Base-by-base conservation (phyloP, 2,329 filamentous ascomycete species). In the Exutisphaerella laricina region DNA sequence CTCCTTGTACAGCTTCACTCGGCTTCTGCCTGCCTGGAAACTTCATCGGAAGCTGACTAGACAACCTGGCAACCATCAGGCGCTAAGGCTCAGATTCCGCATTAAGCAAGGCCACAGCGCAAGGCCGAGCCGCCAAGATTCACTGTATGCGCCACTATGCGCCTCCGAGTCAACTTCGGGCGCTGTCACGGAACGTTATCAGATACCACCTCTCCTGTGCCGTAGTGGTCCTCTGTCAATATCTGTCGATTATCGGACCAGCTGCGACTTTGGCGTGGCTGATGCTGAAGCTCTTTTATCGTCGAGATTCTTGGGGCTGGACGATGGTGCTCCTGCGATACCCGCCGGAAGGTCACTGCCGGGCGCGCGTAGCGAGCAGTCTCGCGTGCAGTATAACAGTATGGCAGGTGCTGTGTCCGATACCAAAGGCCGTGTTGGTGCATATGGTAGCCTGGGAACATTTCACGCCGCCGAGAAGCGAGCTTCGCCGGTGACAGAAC, bases 201-300 rank as follows among this genome's bases (percentile, higher is more conserved):
- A 79, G 50, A 90, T 97, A 67, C 85, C 85, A 13, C 80, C 88
- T 40, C 81, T 92, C 13, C 86, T 94, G 45, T 87, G 90, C 21
- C 88, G 89, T 8, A 84, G 88, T 20, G 92, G 92, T 18, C 81
- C 85, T 4, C 79, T 98, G 56, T 84, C 81, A 43, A 82, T 90
- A 39, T 79, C 83, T 26, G 86, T 95, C 21, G 80, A 82, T 8
- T 95, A 94, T 66, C 83, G 92, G 50, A 85, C 80, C 45, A 88
- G 92, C 59, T 94, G 87, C 69, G 88, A 84, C 58, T 96, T 98
- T 64, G 81, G 85, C 33, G 80, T 97, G 28, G 90, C 94, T 57
- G 88, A 96, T 64, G 85, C 88, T 0, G 92, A 97, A 66, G 84
- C 89, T 4, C 69, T 97, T 6, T 68, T 97, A 31, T 95, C 89